Evolutionary conservation across 2,329 filamentous ascomycete species (phyloP).

Genomic region (Diaporthe vexans): DNA sequence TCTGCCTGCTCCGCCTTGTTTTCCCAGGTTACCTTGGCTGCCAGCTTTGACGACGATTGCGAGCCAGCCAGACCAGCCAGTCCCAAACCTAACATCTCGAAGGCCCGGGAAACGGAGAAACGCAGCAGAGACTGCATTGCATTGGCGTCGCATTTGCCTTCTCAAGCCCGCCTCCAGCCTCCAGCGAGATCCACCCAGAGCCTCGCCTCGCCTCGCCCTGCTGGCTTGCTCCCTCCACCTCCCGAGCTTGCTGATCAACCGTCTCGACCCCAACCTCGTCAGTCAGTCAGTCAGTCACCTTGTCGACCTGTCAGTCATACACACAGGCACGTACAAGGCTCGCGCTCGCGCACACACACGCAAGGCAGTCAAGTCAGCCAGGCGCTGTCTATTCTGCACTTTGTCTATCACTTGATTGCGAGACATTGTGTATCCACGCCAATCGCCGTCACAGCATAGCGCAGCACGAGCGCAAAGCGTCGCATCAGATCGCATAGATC

Average conservation of each 20-base stretch:
- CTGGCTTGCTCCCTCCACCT: conserved; percentile 23
- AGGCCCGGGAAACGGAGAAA: conserved; percentile 29
- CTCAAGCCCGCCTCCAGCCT: neutral
- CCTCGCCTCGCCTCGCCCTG: conserved; percentile 35
- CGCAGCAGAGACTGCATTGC: conserved; percentile 30
- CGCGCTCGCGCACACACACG: neutral
- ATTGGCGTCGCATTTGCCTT: conserved; percentile 28
- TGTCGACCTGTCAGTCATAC: neutral
- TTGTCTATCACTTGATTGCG: neutral
- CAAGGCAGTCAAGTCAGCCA: conserved; percentile 1
- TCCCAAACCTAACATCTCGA: neutral
- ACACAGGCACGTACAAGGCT: neutral
- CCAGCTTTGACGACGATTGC: conserved; percentile 33
- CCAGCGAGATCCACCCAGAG: conserved; percentile 32
- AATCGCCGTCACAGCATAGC: conserved; percentile 4
- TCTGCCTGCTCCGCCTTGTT: conserved; percentile 31
- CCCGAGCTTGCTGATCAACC: conserved; percentile 28
- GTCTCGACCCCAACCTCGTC: conserved; percentile 25
- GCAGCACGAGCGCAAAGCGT: neutral
- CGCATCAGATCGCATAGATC: conserved; percentile 14
- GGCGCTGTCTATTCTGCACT: conserved; percentile 1
- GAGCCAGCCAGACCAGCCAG: conserved; percentile 19
- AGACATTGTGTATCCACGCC: conserved; percentile 1
- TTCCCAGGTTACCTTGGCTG: conserved; percentile 20
- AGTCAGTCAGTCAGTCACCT: neutral